Conservation (phyloP, 139 green algal genomes). For the Gonium pectorale region DNA sequence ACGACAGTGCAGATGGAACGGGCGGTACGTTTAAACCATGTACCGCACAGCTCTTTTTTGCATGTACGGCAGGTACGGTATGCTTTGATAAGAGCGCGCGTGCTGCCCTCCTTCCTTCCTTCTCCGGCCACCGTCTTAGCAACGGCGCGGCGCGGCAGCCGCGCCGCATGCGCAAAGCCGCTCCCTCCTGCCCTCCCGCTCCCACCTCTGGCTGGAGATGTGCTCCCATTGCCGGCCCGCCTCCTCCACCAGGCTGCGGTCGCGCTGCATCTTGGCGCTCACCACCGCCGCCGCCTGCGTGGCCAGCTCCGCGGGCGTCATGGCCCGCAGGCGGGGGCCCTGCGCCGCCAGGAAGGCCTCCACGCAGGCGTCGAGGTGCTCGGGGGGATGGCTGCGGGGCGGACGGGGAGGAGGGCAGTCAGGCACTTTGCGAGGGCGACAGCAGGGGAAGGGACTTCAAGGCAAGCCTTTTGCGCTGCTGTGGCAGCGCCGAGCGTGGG, state of each 20-base stretch:
- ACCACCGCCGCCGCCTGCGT: slow-evolving; percentile 78
- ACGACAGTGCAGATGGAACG: too few relatives aligned
- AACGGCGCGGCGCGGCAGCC: too few relatives aligned
- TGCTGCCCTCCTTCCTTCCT: too few relatives aligned
- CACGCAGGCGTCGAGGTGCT: slow-evolving; percentile 75
- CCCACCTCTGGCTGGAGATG: slow-evolving; percentile 72
- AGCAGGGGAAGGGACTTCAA: too few relatives aligned
- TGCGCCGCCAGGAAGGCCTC: slow-evolving; percentile 86
- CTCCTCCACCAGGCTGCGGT: slow-evolving; percentile 82
- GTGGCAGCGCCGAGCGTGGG: too few relatives aligned
- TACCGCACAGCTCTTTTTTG: too few relatives aligned
- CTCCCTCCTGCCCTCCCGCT: neutral
- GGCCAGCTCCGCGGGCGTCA: slow-evolving; percentile 74
- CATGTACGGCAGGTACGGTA: too few relatives aligned
- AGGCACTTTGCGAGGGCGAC: neutral
- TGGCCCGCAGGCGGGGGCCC: neutral
- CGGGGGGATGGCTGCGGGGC: slow-evolving; percentile 13
- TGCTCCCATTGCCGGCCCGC: slow-evolving; percentile 84
- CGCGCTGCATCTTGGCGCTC: slow-evolving; percentile 82
- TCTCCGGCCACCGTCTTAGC: too few relatives aligned
- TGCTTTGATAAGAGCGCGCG: too few relatives aligned
- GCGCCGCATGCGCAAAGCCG: neutral
- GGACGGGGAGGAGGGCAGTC: neutral
- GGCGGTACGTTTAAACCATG: too few relatives aligned
- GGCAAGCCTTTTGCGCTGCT: too few relatives aligned